Evolutionary conservation across 805 yeast species (phyloP), one percentile per base, ranked within the genome.

Genomic region (Kuraishia capsulata): DNA sequence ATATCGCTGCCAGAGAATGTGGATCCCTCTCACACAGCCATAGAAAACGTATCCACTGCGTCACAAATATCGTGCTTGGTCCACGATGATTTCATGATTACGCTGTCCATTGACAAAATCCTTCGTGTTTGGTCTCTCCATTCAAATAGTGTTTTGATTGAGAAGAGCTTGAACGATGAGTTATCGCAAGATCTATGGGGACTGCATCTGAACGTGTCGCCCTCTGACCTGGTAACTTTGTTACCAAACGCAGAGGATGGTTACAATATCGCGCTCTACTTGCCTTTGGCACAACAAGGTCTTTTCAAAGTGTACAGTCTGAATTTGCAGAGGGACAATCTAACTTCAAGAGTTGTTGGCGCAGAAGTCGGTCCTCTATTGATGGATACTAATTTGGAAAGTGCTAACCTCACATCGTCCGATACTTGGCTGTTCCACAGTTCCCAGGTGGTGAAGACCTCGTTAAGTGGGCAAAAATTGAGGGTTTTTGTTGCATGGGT

Each of bases 41-140:
- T 29, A 3, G 37, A 30, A 25, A 32, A 32, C 16, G 25, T 31
- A 4, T 37, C 40, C 13, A 16, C 23, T 20, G 49, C 43, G 33
- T 44, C 45, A 35, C 37, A 18, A 49, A 49, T 9, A n/a, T 36
- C 32, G 26, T 14, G 21, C 24, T 30, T 24, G n/a, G 30, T 31
- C 17, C 44, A 48, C 23, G 35, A 40, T 8, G 54, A 58, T 21
- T 46, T 48, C 30, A 37, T 70, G 14, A 60, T 71, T 3, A 71
- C 87, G 0, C 59, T 78, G 24, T 64, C 84, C 0, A 68, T 79
- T 17, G 67, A 73, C 48, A 73, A 72, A 47, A 54, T 54, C 4
- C 46, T 85, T 26, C 72, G 76, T 43, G 45, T 82, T 17, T 85
- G 92, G 89, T 68, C 76, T 21, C 48, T 80, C 3, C 44, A 50